phyloP scores from a whole-genome alignment of 257 asterid species.

The Nicotiana tabacum region DNA sequence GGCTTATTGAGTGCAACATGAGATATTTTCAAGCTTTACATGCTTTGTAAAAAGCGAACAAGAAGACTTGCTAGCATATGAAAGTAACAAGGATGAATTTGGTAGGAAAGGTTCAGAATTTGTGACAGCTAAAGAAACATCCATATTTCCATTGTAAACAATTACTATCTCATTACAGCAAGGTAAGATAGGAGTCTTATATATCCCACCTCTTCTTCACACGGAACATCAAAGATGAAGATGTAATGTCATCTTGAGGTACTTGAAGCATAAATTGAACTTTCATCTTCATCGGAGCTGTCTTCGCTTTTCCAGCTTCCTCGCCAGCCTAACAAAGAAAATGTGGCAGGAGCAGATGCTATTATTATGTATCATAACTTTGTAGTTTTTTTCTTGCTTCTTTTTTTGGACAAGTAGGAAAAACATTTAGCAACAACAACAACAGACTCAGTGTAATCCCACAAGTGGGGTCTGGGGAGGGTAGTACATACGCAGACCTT shows the following conservation, averaged over 20 bases:
- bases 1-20: not conserved
- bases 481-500: too few species aligned
- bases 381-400: not conserved
- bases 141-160: not conserved
- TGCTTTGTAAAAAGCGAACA: not conserved
- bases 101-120: not conserved
- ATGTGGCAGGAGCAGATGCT: not conserved
- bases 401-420: too few species aligned
- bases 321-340: constrained; percentile 58
- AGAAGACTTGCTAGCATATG: not conserved
- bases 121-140: not conserved
- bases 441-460: too few species aligned
- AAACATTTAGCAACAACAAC: not conserved
- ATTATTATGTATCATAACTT: not conserved
- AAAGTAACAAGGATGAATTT: not conserved
- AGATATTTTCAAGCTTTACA: not conserved
- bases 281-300: constrained; percentile 91
- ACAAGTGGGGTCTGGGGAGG: too few species aligned
- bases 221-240: constrained; percentile 77
- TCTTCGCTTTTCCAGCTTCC: constrained; percentile 70
- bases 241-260: constrained; percentile 73
- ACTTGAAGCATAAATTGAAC: constrained; percentile 94
- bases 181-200: constrained; percentile 8
- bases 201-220: constrained; percentile 96
- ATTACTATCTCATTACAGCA: not conserved